These are phyloP conservation scores for Angomonas ambiguus DNA, from an alignment of 208 protist genomes.

Conservation along the genomic window DNA sequence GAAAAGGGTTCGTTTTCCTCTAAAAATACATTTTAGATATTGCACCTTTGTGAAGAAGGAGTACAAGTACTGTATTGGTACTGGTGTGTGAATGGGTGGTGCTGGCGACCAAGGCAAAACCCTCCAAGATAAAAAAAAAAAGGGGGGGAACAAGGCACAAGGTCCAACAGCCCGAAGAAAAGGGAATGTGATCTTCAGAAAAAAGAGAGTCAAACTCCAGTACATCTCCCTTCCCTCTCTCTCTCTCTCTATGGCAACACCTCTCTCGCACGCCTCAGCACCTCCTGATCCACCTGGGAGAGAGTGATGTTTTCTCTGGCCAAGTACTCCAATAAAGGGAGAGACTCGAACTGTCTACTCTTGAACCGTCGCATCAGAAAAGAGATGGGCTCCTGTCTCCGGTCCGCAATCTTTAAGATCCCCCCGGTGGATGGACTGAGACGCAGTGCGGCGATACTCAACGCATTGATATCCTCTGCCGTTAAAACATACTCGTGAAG, in stretches of 20 bases:
- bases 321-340: constrained; percentile 33
- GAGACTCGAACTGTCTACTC: constrained; percentile 16
- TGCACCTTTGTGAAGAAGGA: no score
- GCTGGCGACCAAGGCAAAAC: neutral
- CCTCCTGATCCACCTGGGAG: neutral
- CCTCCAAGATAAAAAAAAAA: neutral
- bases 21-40: no score
- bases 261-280: neutral
- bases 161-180: no score
- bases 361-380: constrained; percentile 15
- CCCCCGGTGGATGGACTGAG: constrained; percentile 48
- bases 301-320: neutral
- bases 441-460: constrained; percentile 48
- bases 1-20: no score
- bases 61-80: no score
- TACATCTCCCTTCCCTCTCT: no score
- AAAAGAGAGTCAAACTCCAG: neutral
- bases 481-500: constrained; percentile 22
- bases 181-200: neutral
- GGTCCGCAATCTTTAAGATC: constrained; percentile 45
- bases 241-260: neutral
- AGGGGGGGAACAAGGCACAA: no score
- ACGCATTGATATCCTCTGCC: constrained; percentile 36
- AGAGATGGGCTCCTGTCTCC: constrained; percentile 11
- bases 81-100: neutral